phyloP scores from a whole-genome alignment of 2,329 filamentous ascomycete genomes.

The Xylariaceae sp. region DNA sequence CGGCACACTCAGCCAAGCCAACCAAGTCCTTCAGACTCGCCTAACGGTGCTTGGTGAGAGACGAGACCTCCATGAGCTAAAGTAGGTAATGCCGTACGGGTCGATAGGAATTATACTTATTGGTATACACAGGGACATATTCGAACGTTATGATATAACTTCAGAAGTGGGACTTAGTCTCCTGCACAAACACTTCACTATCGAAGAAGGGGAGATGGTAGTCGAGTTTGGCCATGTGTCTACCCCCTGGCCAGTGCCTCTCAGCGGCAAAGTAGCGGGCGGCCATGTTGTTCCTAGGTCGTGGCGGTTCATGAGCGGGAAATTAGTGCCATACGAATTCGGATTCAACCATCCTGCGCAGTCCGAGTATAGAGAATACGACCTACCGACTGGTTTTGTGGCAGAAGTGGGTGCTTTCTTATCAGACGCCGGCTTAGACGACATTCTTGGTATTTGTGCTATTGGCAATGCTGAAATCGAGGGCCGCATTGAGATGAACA shows the following conservation, averaged over 20 bases:
- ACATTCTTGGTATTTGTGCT: slow-evolving; percentile 19
- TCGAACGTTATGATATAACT: slow-evolving; percentile 19
- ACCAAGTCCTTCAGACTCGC: slow-evolving; percentile 15
- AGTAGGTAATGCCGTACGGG: background rate
- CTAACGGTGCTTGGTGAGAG: slow-evolving; percentile 13
- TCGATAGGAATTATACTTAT: background rate
- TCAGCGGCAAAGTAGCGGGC: slow-evolving; percentile 17
- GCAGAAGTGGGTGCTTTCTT: slow-evolving; percentile 17
- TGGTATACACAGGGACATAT: slow-evolving; percentile 12
- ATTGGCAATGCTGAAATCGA: slow-evolving; percentile 18
- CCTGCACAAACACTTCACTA: slow-evolving; percentile 21
- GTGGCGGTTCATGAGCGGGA: slow-evolving; percentile 14
- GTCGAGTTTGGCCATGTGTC: slow-evolving; percentile 22
- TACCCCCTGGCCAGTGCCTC: slow-evolving; percentile 21
- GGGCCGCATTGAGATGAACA: slow-evolving; percentile 22
- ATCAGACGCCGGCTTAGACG: slow-evolving; percentile 8
- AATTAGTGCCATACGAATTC: slow-evolving; percentile 16
- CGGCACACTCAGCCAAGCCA: slow-evolving; percentile 15
- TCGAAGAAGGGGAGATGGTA: slow-evolving; percentile 19
- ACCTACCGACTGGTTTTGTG: slow-evolving; percentile 12
- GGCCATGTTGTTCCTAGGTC: slow-evolving; percentile 21
- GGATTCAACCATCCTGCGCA: slow-evolving; percentile 24
- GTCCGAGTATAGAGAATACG: slow-evolving; percentile 10
- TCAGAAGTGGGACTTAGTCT: slow-evolving; percentile 18
- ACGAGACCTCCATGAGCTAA: slow-evolving; percentile 20